Evolutionary conservation across 2,329 filamentous ascomycete species (phyloP), one percentile per base, ranked within the genome.

Genomic region (Daldinia sp.): DNA sequence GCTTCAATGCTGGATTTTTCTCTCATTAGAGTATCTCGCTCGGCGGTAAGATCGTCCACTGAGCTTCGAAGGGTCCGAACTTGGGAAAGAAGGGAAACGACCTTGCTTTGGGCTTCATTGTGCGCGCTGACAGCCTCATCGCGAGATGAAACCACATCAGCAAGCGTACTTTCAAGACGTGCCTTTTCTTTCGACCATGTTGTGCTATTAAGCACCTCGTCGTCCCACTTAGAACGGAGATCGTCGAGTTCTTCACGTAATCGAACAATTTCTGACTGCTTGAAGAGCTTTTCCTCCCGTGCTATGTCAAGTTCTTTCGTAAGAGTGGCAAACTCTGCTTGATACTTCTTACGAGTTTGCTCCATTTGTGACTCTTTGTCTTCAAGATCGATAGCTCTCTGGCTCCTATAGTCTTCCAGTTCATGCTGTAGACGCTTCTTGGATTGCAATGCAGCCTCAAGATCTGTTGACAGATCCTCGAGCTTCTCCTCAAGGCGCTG

Each of bases 101-200:
- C 90, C 83, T 96, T 96, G 76, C 91, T 86, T 76, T 98, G 95
- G 2, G 94, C 94, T 70, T 98, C 94, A 73, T 95, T 97, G 77
- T 99, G 95, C 0, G 95, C 94, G 70, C 88, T 90, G 51, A 93
- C 90, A 8, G 95, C 94, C 77, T 99, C 95, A 68, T 99, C 94
- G 2, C 94, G 89, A n/a, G 93, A 96, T 49, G 92, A 89, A 9
- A 91, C 90, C 29, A 98, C 86, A 75, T 97, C 93, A 51, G 94
- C 89, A 56, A 99, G 83, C 4, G 93, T 96, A 63, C 93, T 88
- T 76, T 98, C 94, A 37, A 99, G 84, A 13, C 94, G 90, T 13
- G 93, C 86, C 82, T 98, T 98, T 80, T 99, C 94, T 81, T 99
- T 99, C 10, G 94, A 94, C 94, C 95, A 98, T 0, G 94, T 97